Evolutionary conservation across 495 filamentous ascomycete species (phyloP).

Genomic region (Apodospora peruviana): DNA sequence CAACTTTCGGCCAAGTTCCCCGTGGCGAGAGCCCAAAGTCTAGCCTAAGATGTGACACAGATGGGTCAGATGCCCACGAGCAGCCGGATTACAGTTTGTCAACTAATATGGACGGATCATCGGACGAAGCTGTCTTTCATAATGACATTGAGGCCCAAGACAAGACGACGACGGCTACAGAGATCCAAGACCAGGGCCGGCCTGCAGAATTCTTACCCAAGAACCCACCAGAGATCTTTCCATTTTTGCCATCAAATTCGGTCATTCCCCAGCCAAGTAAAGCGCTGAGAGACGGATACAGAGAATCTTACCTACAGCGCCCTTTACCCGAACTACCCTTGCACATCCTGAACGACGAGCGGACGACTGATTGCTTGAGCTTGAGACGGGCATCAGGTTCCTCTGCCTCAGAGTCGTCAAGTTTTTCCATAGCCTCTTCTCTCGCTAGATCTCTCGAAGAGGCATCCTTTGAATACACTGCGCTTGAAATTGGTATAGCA

Average conservation of each 20-base stretch:
- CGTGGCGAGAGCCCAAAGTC: neutral
- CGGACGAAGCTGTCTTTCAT: constrained; percentile 15
- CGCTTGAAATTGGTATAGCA: neutral
- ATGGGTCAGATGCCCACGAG: neutral
- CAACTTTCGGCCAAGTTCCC: neutral
- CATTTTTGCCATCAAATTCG: neutral
- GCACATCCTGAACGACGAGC: no score
- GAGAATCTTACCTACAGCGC: constrained; percentile 27
- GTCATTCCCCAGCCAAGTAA: constrained; percentile 18
- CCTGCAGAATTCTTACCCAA: constrained; percentile 13
- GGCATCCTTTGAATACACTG: neutral
- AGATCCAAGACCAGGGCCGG: neutral
- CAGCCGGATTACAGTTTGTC: neutral
- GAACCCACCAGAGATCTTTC: constrained; percentile 24
- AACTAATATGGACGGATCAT: neutral
- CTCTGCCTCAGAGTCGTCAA: constrained; percentile 29
- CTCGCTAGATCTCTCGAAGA: neutral
- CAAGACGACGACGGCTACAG: neutral
- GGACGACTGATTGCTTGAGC: no score
- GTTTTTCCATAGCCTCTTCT: constrained; percentile 27
- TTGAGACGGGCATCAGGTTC: constrained; percentile 14
- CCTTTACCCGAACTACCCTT: constrained; percentile 39
- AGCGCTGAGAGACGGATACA: constrained; percentile 13
- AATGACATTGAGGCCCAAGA: neutral
- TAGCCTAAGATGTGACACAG: neutral